Percentiles rank a stretch among this genome's conserved stretches.
Evolutionary conservation across 2,329 filamentous ascomycete genomes (phyloP).

Genomic region (Fusarium nelsonii): DNA sequence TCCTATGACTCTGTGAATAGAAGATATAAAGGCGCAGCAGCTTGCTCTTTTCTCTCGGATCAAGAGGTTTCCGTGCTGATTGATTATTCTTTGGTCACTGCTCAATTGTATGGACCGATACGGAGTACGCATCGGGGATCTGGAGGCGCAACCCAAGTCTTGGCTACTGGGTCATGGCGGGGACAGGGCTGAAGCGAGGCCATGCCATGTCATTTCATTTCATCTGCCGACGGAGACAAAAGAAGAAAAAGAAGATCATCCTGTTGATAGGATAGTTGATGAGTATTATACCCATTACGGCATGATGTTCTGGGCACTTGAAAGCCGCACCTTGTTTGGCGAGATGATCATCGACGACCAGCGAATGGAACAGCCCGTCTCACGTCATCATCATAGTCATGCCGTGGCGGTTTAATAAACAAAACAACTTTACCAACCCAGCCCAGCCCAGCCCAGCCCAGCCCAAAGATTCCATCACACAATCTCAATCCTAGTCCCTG

Average conservation of each 20-base stretch:
- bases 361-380: constrained; percentile 36
- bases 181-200: constrained; percentile 30
- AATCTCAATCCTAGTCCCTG: constrained; percentile 15
- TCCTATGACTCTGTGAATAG: not conserved
- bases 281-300: constrained; percentile 14
- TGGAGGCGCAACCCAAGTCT: constrained; percentile 5
- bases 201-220: not conserved
- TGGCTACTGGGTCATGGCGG: constrained; percentile 8
- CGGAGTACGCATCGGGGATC: not conserved
- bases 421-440: not conserved
- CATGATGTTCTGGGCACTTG: not conserved
- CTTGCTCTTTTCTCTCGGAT: constrained; percentile 10
- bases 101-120: not conserved
- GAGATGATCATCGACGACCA: constrained; percentile 15
- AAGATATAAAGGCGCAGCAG: constrained; percentile 12
- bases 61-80: constrained; percentile 12
- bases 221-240: not conserved
- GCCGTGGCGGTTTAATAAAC: constrained; percentile 31
- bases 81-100: not conserved
- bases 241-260: not conserved
- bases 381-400: constrained; percentile 43
- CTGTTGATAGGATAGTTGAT: not conserved
- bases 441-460: not conserved
- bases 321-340: constrained; percentile 7
- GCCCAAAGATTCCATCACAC: constrained; percentile 19